Evolutionary conservation across 176 grass and related monocot species (phyloP), one percentile per base, ranked within the genome.

Genomic region (Rhynchospora pubera): DNA sequence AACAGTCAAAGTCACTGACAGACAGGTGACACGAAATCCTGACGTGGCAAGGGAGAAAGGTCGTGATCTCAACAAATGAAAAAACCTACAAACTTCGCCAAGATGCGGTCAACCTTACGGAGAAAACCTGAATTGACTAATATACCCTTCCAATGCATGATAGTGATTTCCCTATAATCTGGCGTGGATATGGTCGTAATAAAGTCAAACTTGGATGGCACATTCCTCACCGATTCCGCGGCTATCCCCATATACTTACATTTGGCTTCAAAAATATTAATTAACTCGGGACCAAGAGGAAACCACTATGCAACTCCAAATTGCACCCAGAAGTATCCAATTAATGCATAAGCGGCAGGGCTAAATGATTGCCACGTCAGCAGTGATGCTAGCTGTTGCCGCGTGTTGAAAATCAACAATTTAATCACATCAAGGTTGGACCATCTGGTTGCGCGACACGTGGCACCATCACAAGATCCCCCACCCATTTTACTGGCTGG

Each of bases 201-300:
- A 76, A 76, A 64, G 78, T 60, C 78, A 60, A 62, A 64, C 43
- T 64, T 63, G 57, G 22, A 81, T 81, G 78, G 57, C 61, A 63
- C 61, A 42, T 51, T 26, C 9, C 71, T 22, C 47, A 75, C 46
- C 47, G 60, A 80, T 80, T 62, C 15, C 60, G 1, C 12, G 16
- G 11, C 42, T 2, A 2, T 5, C 52, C 55, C 30, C 7, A 1
- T 66, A 7, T 14, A n/a, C n/a, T n/a, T n/a, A 22, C 4, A 39
- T 39, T 21, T 66, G 19, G 62, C 16, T 66, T 66, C 19, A 18
- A 14, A 30, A 1, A 9, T 28, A 52, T 53, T 77, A 79, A 79
- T 5, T 79, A 18, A 44, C 23, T 60, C 50, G 52, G n/a, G 51
- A 13, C 21, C 30, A 61, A 18, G 34, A 39, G 4, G 2, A 39